These are phyloP conservation scores for Ramularia collo-cygni DNA, from an alignment of 2,329 filamentous ascomycete genomes.

Conservation along the genomic window DNA sequence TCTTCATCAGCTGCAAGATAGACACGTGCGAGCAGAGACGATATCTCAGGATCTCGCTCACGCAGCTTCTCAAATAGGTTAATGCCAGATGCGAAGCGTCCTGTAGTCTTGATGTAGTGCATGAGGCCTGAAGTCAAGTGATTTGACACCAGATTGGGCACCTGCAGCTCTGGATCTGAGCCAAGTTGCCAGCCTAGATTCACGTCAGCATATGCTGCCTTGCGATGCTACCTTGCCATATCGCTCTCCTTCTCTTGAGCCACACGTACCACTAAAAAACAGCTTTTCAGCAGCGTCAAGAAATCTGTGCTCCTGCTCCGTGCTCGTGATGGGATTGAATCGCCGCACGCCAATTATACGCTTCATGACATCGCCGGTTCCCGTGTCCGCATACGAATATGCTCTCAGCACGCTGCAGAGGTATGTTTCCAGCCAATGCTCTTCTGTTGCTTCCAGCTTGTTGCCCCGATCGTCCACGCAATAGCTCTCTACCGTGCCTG, in stretches of 20 bases:
- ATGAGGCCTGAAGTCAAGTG: conserved; percentile 90
- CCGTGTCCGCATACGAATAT: conserved; percentile 94
- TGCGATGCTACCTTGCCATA: conserved; percentile 4
- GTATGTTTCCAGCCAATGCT: conserved; percentile 95
- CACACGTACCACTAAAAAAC: conserved; percentile 74
- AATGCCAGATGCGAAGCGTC: conserved; percentile 88
- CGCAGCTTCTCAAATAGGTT: conserved; percentile 96
- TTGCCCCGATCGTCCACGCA: conserved; percentile 96
- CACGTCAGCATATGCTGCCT: conserved; percentile 6
- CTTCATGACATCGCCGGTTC: conserved; percentile 86
- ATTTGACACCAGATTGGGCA: conserved; percentile 93
- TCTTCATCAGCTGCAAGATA: conserved; percentile 94
- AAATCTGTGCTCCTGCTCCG: conserved; percentile 96
- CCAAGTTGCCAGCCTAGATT: conserved; percentile 79
- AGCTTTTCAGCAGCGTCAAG: conserved; percentile 87
- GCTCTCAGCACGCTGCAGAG: conserved; percentile 89
- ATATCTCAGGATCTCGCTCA: conserved; percentile 84
- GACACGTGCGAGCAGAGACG: conserved; percentile 83
- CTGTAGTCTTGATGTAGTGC: conserved; percentile 92
- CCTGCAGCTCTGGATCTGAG: conserved; percentile 93
- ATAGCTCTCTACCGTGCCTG: conserved; percentile 92
- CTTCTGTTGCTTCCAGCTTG: conserved; percentile 86
- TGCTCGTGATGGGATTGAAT: conserved; percentile 96
- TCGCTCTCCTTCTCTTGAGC: not conserved
- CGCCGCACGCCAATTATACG: conserved; percentile 95